Evolutionary conservation across 805 yeast species (phyloP).

Genomic region (Yamadazyma sp.): DNA sequence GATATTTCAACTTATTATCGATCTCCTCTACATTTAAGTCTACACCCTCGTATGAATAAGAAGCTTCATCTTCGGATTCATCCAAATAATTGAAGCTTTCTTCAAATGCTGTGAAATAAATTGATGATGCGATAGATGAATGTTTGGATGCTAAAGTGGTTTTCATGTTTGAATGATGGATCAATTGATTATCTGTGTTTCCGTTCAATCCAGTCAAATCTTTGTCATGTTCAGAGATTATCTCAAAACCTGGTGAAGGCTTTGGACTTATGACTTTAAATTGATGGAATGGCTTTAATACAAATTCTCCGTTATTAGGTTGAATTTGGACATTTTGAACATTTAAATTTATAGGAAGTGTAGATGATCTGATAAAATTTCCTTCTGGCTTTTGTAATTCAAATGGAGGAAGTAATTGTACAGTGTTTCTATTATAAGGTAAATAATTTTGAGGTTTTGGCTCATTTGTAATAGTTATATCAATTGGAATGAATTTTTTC

Average conservation of each 20-base stretch:
- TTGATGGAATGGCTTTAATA: conserved; percentile 13
- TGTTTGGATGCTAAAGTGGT: conserved; percentile 4
- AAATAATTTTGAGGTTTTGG: conserved; percentile 12
- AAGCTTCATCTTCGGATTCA: conserved; percentile 1
- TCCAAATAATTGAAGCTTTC: no score
- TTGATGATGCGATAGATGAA: conserved; percentile 5
- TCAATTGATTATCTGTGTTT: neutral
- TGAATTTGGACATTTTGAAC: neutral
- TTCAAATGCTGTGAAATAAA: conserved; percentile 12
- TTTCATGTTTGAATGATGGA: conserved; percentile 1
- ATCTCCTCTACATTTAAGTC: neutral
- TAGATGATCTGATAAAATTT: neutral
- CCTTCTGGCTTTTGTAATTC: conserved; percentile 1
- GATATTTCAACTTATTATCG: neutral
- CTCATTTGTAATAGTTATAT: conserved; percentile 14
- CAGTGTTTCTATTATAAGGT: conserved; percentile 5
- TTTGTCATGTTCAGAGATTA: neutral
- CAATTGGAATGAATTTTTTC: conserved; percentile 17
- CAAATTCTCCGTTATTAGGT: conserved; percentile 5
- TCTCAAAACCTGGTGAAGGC: neutral
- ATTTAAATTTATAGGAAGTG: neutral
- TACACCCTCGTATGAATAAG: no score
- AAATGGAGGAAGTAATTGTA: conserved; percentile 15
- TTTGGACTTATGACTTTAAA: conserved; percentile 6
- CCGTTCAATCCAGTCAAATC: neutral